These are phyloP conservation scores for Trichosporon sp. DNA, from an alignment of 1,284 basidiomycete species.

Conservation along the genomic window DNA sequence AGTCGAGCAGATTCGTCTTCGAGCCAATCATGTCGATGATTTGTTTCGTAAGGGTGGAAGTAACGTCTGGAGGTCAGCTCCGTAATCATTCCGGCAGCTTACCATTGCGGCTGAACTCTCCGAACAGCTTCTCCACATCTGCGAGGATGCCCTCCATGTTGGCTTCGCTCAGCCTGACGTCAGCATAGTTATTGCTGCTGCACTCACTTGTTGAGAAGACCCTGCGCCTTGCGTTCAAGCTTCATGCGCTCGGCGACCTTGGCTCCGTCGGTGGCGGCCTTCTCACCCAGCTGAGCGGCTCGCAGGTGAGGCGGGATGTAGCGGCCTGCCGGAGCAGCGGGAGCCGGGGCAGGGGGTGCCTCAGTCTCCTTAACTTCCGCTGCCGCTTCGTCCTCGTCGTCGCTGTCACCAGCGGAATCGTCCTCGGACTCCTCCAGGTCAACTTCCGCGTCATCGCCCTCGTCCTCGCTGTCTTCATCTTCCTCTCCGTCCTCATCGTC, in stretches of 20 bases:
- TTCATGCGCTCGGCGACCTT: conserved; percentile 65
- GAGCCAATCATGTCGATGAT: conserved; percentile 81
- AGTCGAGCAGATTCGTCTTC: conserved; percentile 81
- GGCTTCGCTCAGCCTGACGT: conserved; percentile 77
- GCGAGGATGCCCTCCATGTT: conserved; percentile 81
- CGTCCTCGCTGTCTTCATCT: conserved; percentile 25
- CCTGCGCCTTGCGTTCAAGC: conserved; percentile 78
- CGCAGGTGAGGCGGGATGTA: conserved; percentile 62
- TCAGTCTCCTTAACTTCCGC: not conserved
- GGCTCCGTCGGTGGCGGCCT: conserved; percentile 46
- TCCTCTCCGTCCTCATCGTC: conserved; percentile 22
- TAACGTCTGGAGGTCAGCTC: conserved; percentile 67
- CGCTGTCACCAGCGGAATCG: conserved; percentile 23
- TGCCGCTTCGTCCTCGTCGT: conserved; percentile 33
- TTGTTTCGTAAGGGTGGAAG: conserved; percentile 73
- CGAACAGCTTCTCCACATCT: conserved; percentile 76
- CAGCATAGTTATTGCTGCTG: not conserved
- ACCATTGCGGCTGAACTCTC: conserved; percentile 80
- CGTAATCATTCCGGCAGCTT: conserved; percentile 29
- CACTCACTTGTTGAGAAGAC: conserved; percentile 78
- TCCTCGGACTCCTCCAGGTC: conserved; percentile 26
- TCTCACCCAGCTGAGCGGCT: conserved; percentile 52
- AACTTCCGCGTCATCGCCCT: conserved; percentile 24
- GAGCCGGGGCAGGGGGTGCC: not conserved
- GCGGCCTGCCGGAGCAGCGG: conserved; percentile 32